Percentiles rank a stretch among this genome's conserved stretches.
These are phyloP conservation scores for Sarocladium strictum DNA, from an alignment of 2,329 filamentous ascomycete species.

Conservation along the genomic window DNA sequence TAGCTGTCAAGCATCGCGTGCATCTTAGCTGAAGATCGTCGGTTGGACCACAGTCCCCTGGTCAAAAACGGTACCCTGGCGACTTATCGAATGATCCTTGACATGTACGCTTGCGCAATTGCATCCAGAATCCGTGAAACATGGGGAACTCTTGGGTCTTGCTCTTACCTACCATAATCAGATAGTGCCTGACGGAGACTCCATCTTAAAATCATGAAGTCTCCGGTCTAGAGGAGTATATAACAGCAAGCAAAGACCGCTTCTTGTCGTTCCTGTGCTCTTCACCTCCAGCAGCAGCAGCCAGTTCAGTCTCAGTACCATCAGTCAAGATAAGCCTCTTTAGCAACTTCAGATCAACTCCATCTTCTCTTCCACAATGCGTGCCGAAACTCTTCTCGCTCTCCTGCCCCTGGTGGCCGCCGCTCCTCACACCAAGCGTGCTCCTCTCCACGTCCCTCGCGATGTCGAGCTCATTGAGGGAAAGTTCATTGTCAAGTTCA, in stretches of 20 bases:
- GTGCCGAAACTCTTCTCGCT: constrained; percentile 6
- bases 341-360: not conserved
- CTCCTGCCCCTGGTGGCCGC: constrained; percentile 6
- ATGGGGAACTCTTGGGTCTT: not conserved
- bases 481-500: constrained; percentile 11
- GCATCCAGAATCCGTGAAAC: not conserved
- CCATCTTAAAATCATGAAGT: not conserved
- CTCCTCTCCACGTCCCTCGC: constrained; percentile 8
- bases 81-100: not conserved
- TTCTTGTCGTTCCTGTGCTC: not conserved
- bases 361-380: not conserved
- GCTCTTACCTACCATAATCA: not conserved
- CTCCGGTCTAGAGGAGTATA: not conserved
- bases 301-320: constrained; percentile 3
- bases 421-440: constrained; percentile 8
- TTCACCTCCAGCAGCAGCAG: not conserved
- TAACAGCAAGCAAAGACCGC: not conserved
- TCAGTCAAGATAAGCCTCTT: not conserved
- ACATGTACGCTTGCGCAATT: not conserved
- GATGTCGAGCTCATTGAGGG: constrained; percentile 11
- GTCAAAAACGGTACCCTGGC: not conserved
- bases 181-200: not conserved
- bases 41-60: not conserved
- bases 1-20: not conserved
- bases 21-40: not conserved